Base-by-base conservation (phyloP, 352 stramenopile genomes). In the Phytophthora ramorum region DNA sequence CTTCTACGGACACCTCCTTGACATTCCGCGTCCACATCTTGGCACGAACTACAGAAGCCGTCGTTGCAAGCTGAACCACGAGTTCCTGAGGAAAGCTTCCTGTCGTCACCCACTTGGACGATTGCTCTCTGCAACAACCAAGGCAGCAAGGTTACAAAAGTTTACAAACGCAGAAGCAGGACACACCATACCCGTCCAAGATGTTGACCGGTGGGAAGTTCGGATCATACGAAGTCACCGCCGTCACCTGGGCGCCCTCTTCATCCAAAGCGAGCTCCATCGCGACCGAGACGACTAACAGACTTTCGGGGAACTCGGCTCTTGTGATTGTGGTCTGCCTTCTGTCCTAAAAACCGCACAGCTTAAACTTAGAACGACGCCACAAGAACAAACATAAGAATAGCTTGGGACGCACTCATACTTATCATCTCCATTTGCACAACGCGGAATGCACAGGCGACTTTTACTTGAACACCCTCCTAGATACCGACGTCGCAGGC, bases 251-350 rank as follows among this genome's bases (percentile, higher is more conserved):
- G 32, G 87, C 84, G 20, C 85, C 87, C 68, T 93, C 85, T 69
- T 92, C 85, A 19, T 96, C 87, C 34, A 93, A 71, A 20, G 84
- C 87, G 56, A 96, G 65, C 57, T 96, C 86, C 87, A 94, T 95
- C 28, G 43, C 52, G 43, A 38, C 46, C 17, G 47, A 40, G 1
- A 54, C 48, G 22, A 71, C 49, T 38, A 28, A 30, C 7, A 45
- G 38, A 22, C 38, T 19, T 10, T 13, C 16, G 41, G 19, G 40
- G 10, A 8, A 47, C 16, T 24, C 28, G 16, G n/a, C 20, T 50
- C 26, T 66, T 48, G 19, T 43, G 17, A 64, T 47, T 57, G 35
- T 63, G 9, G 19, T 9, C 32, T 55, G 24, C 17, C 16, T 24
- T 20, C 38, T 58, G n/a, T 2, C 51, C 20, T 12, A 58, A 48